Conservation (phyloP, 768 basidiomycete species). For the Podaxis sp. region DNA sequence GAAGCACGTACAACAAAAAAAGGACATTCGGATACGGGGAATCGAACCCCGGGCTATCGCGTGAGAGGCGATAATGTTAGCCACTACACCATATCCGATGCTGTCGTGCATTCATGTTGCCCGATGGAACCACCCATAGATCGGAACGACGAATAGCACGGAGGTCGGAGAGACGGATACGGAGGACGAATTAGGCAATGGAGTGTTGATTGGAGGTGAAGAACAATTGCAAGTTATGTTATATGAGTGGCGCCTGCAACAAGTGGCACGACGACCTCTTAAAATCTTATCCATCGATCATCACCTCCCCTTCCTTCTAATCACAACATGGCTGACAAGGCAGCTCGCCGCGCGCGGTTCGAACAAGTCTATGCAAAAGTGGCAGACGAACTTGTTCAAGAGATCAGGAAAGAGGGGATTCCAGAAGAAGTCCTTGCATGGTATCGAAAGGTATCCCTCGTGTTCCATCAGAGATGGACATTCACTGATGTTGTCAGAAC, state of each 20-base stretch:
- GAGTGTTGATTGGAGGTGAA: neutral
- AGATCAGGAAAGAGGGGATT: constrained; percentile 69
- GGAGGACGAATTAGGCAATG: neutral
- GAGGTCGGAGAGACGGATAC: neutral
- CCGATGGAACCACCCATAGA: neutral
- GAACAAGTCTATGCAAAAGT: constrained; percentile 67
- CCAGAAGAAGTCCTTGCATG: constrained; percentile 81
- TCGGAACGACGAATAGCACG: neutral
- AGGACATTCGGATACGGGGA: neutral
- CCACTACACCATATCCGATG: constrained; percentile 15
- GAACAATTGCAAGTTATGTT: neutral
- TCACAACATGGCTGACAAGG: constrained; percentile 29
- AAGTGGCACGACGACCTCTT: neutral
- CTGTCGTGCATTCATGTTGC: neutral
- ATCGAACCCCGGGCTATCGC: neutral
- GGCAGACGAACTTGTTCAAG: constrained; percentile 70
- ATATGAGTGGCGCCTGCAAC: neutral
- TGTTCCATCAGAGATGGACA: constrained; percentile 11
- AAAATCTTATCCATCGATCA: neutral
- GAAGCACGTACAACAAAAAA: neutral
- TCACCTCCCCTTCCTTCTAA: neutral
- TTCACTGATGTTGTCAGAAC: constrained; percentile 41
- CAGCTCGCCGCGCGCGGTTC: constrained; percentile 56
- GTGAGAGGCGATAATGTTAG: constrained; percentile 17
- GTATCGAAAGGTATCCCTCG: constrained; percentile 65